Base-by-base conservation (phyloP, 2,329 filamentous ascomycete genomes). In the Sporothrix luriei region DNA sequence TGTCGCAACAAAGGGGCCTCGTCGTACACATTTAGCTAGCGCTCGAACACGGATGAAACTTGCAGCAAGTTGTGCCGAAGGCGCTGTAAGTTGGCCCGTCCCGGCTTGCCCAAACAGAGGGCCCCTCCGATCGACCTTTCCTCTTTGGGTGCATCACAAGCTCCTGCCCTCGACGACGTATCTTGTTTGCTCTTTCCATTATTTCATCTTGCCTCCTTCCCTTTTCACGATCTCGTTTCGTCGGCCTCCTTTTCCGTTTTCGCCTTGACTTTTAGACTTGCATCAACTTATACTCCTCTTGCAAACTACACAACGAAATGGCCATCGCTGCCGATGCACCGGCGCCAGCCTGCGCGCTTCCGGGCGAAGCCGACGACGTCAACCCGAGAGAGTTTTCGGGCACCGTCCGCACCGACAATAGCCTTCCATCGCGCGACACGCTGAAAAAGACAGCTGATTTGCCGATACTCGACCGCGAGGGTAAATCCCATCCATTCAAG, bases 401-500 rank as follows among this genome's bases (percentile, higher is more conserved):
- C 72, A 81, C 86, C 66, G 79, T 89, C 19, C 77, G 81, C 64
- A 88, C 84, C 13, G 84, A 83, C 75, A 82, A 90, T 75, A 81
- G 84, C 49, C 75, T 89, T 2, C 88, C 88, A 0, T 80, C 84
- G 0, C 74, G 76, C 24, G 80, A 82, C 68, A 82, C 80, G 3
- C 77, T 90, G 33, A 80, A 79, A 68, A 82, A 80, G 73, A 82
- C 89, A 52, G 84, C 86, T 72, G 76, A 84, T 73, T 84, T 86
- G 75, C 79, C 83, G 0, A 82, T 93, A 16, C 83, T 90, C 55
- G 89, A 91, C 77, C 81, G 81, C 49, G 78, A 88, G 70, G 88
- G 88, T 69, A 87, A 86, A 69, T 79, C 84, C 16, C 84, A 84
- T 55, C 80, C 84, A 0, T 92, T 92, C 78, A 85, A 85, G 78